A percentile compares a stretch with the other conserved stretches of the same genome.
phyloP scores from a whole-genome alignment of 345 rosid genomes.

The Iberis pinnata region DNA sequence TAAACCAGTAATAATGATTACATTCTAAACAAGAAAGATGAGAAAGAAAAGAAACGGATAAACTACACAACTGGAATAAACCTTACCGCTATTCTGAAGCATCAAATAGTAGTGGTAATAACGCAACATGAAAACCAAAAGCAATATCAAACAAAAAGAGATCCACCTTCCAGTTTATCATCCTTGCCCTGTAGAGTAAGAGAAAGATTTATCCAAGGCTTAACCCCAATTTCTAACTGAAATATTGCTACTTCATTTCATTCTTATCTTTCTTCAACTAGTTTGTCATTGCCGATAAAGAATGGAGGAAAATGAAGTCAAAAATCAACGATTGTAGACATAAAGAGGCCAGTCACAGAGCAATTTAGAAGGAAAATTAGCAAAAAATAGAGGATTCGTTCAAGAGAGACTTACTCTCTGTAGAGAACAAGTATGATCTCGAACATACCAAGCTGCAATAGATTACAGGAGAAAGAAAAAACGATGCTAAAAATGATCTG shows the following conservation, averaged over 20 bases:
- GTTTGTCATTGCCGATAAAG: too few species aligned
- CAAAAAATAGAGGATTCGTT: too few species aligned
- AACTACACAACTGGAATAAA: background rate
- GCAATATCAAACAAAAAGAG: slow-evolving; percentile 72
- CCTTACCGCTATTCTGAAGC: slow-evolving; percentile 74
- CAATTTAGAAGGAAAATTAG: too few species aligned
- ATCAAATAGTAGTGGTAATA: slow-evolving; percentile 93
- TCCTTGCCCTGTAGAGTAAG: slow-evolving; percentile 48
- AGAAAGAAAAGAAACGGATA: background rate
- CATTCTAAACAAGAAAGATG: background rate
- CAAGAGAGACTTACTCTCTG: slow-evolving; percentile 46
- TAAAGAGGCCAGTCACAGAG: too few species aligned
- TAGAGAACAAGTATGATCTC: slow-evolving; percentile 93
- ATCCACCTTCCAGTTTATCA: slow-evolving; percentile 91
- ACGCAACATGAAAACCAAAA: slow-evolving; percentile 80
- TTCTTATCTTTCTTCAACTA: too few species aligned
- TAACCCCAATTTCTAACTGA: too few species aligned
- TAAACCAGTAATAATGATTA: too few species aligned
- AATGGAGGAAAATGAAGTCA: too few species aligned
- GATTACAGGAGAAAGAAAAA: slow-evolving; percentile 89
- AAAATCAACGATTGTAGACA: too few species aligned
- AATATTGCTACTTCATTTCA: too few species aligned
- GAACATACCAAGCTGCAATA: slow-evolving; percentile 88
- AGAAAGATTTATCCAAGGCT: too few species aligned
- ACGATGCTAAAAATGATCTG: slow-evolving; percentile 94